Evolutionary conservation across 768 basidiomycete species (phyloP), one percentile per base, ranked within the genome.

Genomic region (Mycena metata): DNA sequence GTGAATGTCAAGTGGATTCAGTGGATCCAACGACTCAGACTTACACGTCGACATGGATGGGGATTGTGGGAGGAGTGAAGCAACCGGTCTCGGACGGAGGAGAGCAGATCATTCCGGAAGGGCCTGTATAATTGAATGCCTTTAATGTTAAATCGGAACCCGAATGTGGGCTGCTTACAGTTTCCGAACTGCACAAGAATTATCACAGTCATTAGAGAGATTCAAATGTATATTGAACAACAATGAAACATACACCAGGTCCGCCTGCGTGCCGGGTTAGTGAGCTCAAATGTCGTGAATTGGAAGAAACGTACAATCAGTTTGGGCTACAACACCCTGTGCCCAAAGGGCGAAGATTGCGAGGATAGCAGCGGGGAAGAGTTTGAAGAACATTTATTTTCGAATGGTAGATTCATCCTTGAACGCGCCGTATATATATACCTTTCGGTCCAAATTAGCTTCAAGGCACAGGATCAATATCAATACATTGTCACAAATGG

Each of bases 21-120:
- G 52, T 55, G n/a, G 51, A 52, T 52, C 36, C 17, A 39, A 39
- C 52, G 35, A 39, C 52, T 36, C 52, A 39, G 52, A 55, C 52
- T 55, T 39, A 55, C 52, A 55, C 33, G 52, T 55, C 52, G 52
- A 55, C 52, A 39, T 55, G 35, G n/a, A 55, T 11, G 16, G 52
- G 52, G 35, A 55, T 55, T n/a, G 52, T 55, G n/a, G 52, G 52
- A 35, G 52, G 52, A 17, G 35, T 55, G 52, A 39, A 55, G 52
- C 52, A 55, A 39, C 52, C 52, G 52, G 52, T 55, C 52, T 55
- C 52, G 19, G 52, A 55, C 35, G 52, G 52, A 21, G 52, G 52
- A 39, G 52, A 55, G 52, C 52, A 55, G 52, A 55, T 35, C 52
- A 55, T n/a, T 33, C 52, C 52, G 52, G 52, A 55, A n/a, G 52